Percentiles rank a stretch among this genome's conserved stretches.
phyloP scores from a whole-genome alignment of 805 yeast species.

The Sugiyamaella floridensis region DNA sequence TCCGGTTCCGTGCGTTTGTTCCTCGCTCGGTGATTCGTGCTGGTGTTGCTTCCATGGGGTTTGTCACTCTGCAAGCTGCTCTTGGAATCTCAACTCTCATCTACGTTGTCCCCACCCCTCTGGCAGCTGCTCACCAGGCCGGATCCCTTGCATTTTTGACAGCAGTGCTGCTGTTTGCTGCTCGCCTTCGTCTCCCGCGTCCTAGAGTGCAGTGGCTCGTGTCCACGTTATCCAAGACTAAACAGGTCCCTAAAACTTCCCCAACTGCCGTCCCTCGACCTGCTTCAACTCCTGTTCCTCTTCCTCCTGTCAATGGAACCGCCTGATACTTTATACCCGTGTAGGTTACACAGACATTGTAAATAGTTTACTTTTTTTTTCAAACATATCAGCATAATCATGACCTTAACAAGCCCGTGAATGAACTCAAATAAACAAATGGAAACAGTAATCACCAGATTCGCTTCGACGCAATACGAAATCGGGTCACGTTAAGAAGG shows the following conservation, averaged over 20 bases:
- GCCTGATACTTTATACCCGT: background rate
- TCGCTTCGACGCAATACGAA: conserved; percentile 68
- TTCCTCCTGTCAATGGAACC: background rate
- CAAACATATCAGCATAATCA: background rate
- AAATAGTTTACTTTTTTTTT: background rate
- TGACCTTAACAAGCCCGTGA: no score
- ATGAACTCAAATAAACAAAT: no score
- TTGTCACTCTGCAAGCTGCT: conserved; percentile 74
- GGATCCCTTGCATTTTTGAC: conserved; percentile 90
- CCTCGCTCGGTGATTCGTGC: conserved; percentile 53
- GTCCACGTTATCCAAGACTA: conserved; percentile 7
- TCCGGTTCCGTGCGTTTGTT: conserved; percentile 44
- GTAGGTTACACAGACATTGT: background rate
- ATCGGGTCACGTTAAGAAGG: conserved; percentile 49
- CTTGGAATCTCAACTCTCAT: conserved; percentile 82
- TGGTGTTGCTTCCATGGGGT: conserved; percentile 68
- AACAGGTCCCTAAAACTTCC: background rate
- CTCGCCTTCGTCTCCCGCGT: conserved; percentile 55
- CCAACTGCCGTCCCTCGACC: background rate
- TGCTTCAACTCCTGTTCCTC: background rate
- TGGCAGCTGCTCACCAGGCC: conserved; percentile 95
- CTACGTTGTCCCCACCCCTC: conserved; percentile 83
- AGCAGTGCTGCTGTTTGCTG: conserved; percentile 56
- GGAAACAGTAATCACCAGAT: conserved; percentile 46
- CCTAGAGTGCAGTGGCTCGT: conserved; percentile 11